Evolutionary conservation across 164 flowering plant species (phyloP), one percentile per base, ranked within the genome.

Genomic region (Saururus chinensis): DNA sequence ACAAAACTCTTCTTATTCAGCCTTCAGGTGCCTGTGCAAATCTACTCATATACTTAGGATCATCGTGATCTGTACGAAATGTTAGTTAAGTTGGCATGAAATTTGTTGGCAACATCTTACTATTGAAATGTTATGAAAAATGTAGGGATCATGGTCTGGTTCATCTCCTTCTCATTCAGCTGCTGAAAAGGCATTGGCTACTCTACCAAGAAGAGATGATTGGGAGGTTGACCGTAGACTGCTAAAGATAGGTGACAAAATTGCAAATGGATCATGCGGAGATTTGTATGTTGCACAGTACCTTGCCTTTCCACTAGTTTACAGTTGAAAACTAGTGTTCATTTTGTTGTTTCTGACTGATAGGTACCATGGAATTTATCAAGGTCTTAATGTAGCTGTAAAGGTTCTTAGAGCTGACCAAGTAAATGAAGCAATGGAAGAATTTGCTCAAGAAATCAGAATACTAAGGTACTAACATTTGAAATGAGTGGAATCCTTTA

Each of bases 251-350:
- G 97, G 88, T 60, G 92, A 86, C 57, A 82, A 75, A 73, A 86
- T 89, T 70, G 96, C 86, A 53, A 82, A 88, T 65, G 97, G 98
- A 62, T 89, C 97, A 72, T 88, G 92, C 76, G 98, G 96, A 71
- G 92, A 92, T 66, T 68, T 89, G 98, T 92, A 53, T 82, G 96
- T 80, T 60, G 22, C 55, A 6, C 37, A 12, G 7, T 45, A 12
- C 49, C 49, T 45, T 45, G 49, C 49, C 2, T 41, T 41, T 17
- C 49, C 17, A 45, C 2, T 45, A 7, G 0, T 45, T 12, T 12
- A 12, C 49, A 45, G 49, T 45, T 45, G 49, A 30, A 9, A 45
- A 45, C 13, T 45, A 45, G 49, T 17, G 17, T 17, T 45, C n/a
- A 25, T 12, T 57, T 35, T 4, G 19, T 26, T 19, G n/a, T 68